Evolutionary conservation across 2,329 filamentous ascomycete genomes (phyloP), one percentile per base, ranked within the genome.

Genomic region (Leptographium wingfieldii): DNA sequence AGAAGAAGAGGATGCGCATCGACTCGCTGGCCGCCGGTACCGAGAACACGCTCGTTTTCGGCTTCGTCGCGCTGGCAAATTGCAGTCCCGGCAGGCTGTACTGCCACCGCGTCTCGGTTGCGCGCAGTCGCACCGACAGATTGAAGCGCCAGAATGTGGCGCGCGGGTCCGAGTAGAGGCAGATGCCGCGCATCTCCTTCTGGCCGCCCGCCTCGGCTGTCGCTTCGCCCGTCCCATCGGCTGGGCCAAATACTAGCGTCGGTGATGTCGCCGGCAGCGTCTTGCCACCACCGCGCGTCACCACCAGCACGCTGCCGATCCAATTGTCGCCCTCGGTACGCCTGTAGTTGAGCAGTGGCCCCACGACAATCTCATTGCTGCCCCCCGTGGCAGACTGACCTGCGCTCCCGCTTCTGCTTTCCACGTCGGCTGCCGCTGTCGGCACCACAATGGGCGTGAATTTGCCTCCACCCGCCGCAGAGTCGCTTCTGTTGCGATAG

Each of bases 1-100:
- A 96, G 76, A 96, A 88, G 73, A 96, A 99, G 90, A 97, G 95
- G 69, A 96, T 88, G 69, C 95, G 90, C 92, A 99, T 97, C 5
- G 89, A 88, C 72, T 96, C 86, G 53, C 84, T 82, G 61, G 80
- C 78, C 14, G 88, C 90, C 14, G 94, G 92, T 5, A 97, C 83
- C 78, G 87, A 95, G 73, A 99, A 99, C 56, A 65, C 82, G 74
- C 80, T 95, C 76, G 71, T 73, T 61, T 74, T 76, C 7, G 78
- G 77, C 69, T 83, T 82, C 64, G 76, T 77, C 48, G 76, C 73
- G 64, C 80, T 80, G 9, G 25, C 48, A 58, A 77, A 74, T 55
- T 77, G 79, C 68, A 94, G 74, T 16, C 80, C 81, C 9, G 83
- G 81, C 61, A 96, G 81, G 27, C 76, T 76, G 73, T 96, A 96